Evolutionary conservation across 345 rosid genomes (phyloP).

Genomic region (Trapa incisa): DNA sequence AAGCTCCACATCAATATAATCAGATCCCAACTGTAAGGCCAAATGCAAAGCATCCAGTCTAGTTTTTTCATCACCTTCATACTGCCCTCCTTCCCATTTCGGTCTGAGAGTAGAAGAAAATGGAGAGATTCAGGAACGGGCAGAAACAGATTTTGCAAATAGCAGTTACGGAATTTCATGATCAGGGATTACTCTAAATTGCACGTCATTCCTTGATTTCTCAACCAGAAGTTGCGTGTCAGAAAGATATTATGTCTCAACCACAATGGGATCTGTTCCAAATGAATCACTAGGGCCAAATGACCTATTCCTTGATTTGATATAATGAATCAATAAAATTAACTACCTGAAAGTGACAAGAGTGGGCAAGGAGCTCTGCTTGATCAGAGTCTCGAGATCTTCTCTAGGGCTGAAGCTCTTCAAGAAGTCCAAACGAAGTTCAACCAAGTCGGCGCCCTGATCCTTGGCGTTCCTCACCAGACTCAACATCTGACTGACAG

Average conservation of each 20-base stretch:
- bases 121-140: background rate
- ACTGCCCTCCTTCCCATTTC: slow-evolving; percentile 56
- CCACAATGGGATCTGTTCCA: too few species aligned
- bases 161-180: background rate
- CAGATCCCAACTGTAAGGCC: slow-evolving; percentile 46
- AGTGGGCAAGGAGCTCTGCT: slow-evolving; percentile 42
- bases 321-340: background rate
- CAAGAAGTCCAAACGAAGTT: slow-evolving; percentile 43
- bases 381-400: slow-evolving; percentile 38
- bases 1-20: slow-evolving; percentile 48
- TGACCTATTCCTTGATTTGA: too few species aligned
- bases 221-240: background rate
- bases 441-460: slow-evolving; percentile 48
- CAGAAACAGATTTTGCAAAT: background rate
- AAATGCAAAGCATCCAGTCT: slow-evolving; percentile 29
- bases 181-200: background rate
- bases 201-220: background rate
- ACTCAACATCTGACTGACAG: slow-evolving; percentile 38
- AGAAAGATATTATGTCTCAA: background rate
- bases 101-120: slow-evolving; percentile 22
- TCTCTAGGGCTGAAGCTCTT: slow-evolving; percentile 31
- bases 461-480: slow-evolving; percentile 35
- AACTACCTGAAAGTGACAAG: slow-evolving; percentile 42
- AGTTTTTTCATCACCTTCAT: slow-evolving; percentile 38
- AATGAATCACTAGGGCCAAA: background rate